Evolutionary conservation across 805 yeast genomes (phyloP), one percentile per base, ranked within the genome.

Genomic region (Scheffersomyces amazonensis): DNA sequence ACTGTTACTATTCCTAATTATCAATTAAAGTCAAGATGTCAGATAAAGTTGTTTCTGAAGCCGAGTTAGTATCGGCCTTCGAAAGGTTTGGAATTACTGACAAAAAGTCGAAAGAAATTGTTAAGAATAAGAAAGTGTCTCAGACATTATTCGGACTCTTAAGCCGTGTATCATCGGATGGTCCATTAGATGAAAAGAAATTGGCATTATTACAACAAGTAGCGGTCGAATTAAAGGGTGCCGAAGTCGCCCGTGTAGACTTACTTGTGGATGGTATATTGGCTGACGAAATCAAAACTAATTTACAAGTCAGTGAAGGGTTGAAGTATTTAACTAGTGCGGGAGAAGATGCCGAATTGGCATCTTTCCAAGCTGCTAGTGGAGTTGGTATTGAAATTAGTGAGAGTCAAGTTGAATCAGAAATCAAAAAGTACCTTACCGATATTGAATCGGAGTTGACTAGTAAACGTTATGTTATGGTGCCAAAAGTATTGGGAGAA

Each of bases 121-220:
- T 80, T 40, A 91, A 88, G 61, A 91, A 93, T 68, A 81, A 81
- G 58, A 90, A 90, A 61, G 95, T 90, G 29, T 76, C 91, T 13
- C 68, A 69, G 29, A 78, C 95, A 1, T 72, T 93, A 36, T 73
- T 70, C 21, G 76, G 76, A 25, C 74, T 89, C 42, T 69, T 85
- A 39, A 52, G 56, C 17, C 6, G 17, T 27, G 5, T 27, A 13
- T 6, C 6, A 7, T 5, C 16, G 3, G 78, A 77, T 37, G 66
- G 75, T 16, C 35, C 53, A 18, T 58, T 78, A 48, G 84, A 81
- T 44, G 85, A 81, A 50, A 64, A 80, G 42, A 73, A 73, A 44
- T 73, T 81, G 47, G 72, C 83, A 3, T 70, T 87, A 40, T 66
- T 88, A 35, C 96, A 90, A 59, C 76, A 80, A 41, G 73, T 91